phyloP scores from a whole-genome alignment of 768 basidiomycete species.

The Lactarius hengduanensis region DNA sequence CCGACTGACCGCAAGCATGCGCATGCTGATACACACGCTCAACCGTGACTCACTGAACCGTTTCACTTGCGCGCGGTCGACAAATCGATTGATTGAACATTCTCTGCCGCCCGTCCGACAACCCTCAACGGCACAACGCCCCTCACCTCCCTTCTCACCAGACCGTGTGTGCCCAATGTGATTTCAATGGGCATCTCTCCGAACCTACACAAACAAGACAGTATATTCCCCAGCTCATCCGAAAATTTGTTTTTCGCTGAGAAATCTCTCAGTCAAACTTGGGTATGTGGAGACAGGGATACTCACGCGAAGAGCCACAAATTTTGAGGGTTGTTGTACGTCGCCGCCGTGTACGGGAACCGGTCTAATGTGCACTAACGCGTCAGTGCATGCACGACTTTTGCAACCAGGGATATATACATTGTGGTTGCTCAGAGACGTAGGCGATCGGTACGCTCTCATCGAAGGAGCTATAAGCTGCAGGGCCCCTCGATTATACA shows the following conservation, averaged over 20 bases:
- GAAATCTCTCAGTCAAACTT: background rate
- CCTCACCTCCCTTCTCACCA: background rate
- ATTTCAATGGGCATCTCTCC: background rate
- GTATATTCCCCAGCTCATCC: background rate
- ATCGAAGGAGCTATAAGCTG: conserved; percentile 31
- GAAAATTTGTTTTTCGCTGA: conserved; percentile 1
- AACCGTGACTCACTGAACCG: no score
- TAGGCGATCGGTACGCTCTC: conserved; percentile 37
- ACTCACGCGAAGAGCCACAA: conserved; percentile 26
- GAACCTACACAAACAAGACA: background rate
- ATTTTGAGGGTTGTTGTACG: conserved; percentile 27
- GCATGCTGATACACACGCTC: no score
- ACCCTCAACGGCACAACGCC: background rate
- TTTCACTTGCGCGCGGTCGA: no score
- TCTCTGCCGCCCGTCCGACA: background rate
- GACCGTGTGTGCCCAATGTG: background rate
- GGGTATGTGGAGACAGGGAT: background rate
- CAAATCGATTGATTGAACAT: background rate
- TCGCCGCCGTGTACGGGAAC: conserved; percentile 22
- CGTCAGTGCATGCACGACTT: background rate
- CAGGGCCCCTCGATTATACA: background rate
- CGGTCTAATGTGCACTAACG: background rate
- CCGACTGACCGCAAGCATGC: no score
- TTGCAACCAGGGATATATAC: conserved; percentile 17
- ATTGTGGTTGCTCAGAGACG: conserved; percentile 35